Evolutionary conservation across 192 early-diverging fungal genomes (phyloP), one percentile per base, ranked within the genome.

Genomic region (Podila epicladia): DNA sequence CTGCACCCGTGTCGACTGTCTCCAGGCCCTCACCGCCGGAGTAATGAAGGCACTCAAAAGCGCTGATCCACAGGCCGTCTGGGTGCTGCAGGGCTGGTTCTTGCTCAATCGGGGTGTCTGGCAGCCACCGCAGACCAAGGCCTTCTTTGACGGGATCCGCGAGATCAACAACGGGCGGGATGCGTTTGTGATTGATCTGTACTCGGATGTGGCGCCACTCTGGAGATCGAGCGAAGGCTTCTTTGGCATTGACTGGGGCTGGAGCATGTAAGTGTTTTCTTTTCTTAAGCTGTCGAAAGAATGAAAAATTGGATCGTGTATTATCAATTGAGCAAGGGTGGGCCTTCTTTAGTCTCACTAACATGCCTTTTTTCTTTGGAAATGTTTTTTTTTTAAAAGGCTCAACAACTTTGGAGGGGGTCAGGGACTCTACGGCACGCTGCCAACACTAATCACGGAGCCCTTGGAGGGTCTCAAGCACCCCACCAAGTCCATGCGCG

Each of bases 221-320:
- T 80, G 77, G 77, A 58, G 58, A 13, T 17, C 29, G 1, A 80
- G 70, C 12, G 41, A 80, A 19, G 77, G 71, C 13, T 80, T 73
- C 51, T 80, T 73, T 69, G 77, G 77, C 28, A 80, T 80, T 24
- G 71, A 69, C 20, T 80, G 77, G 77, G 77, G 77, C 9, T 80
- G 77, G 77, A 80, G 77, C 67, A 80, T 80, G 77, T 80, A 79
- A 64, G 70, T 11, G 32, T 32, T 61, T 26, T 53, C n/a, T 53
- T 19, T 13, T 58, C 24, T 1, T 31, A 4, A 20, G 59, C 26
- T 33, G 28, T 60, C 7, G 4, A 35, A 35, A 35, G 38, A 29
- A 29, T 2, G 1, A 29, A 9, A 41, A 12, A 41, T 12, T 41
- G 38, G 9, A 45, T 45, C 41, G 41, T 45, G 4, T 45, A 15